phyloP scores from a whole-genome alignment of 306 rosid genomes.

The Inga laurina region DNA sequence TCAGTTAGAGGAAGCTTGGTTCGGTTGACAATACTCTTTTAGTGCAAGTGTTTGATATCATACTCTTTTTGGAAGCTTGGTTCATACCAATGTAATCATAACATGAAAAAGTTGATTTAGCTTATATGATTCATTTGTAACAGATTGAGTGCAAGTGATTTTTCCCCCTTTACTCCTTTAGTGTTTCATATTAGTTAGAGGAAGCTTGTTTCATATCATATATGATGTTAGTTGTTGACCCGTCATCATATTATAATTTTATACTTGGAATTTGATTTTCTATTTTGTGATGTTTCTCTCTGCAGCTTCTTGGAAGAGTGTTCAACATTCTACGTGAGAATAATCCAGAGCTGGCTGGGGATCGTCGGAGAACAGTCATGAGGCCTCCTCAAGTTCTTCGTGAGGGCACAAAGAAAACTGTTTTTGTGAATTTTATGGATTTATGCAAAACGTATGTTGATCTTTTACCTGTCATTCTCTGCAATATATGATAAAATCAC shows the following conservation, averaged over 20 bases:
- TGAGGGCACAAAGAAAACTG: conserved; percentile 98
- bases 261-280: neutral
- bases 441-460: conserved; percentile 79
- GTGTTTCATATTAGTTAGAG: conserved; percentile 38
- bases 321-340: conserved; percentile 91
- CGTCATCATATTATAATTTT: neutral
- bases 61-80: neutral
- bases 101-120: neutral
- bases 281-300: neutral
- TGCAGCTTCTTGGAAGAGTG: conserved; percentile 94
- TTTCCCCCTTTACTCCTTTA: conserved; percentile 17
- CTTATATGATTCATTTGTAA: neutral
- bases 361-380: conserved; percentile 89
- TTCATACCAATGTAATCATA: neutral
- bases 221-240: neutral
- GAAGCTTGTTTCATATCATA: neutral
- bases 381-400: conserved; percentile 99
- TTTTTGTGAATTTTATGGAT: conserved; percentile 94
- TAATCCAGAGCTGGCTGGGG: conserved; percentile 96
- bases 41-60: neutral
- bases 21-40: neutral
- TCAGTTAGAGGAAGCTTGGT: conserved; percentile 1
- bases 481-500: conserved; percentile 46
- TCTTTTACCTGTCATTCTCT: neutral
- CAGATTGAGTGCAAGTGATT: neutral